Evolutionary conservation across 116 monocot genomes (phyloP).

Genomic region (Thalassia testudinum): DNA sequence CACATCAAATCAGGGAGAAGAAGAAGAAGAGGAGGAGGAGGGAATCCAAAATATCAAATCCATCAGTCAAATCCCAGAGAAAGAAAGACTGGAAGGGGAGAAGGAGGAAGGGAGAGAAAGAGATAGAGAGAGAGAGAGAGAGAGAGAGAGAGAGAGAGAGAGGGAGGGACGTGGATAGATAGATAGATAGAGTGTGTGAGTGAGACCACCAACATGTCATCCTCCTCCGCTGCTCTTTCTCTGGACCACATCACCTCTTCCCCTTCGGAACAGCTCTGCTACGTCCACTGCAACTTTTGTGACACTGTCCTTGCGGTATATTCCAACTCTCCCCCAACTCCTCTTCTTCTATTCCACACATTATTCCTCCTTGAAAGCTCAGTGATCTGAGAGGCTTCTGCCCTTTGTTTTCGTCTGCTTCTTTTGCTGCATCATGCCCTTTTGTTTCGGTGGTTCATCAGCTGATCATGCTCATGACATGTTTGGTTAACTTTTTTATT

Average conservation of each 20-base stretch:
- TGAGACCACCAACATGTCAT: conserved; percentile 4
- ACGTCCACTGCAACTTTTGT: conserved; percentile 96
- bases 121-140: too few relatives aligned
- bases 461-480: too few relatives aligned
- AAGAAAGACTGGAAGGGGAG: not conserved
- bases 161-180: not conserved
- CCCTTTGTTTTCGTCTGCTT: too few relatives aligned
- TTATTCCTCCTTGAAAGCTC: too few relatives aligned
- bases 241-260: conserved; percentile 73
- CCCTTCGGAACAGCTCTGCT: conserved; percentile 94
- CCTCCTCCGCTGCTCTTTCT: conserved; percentile 19
- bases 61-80: conserved; percentile 17
- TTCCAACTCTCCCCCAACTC: not conserved
- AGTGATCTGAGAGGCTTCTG: too few relatives aligned
- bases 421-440: too few relatives aligned
- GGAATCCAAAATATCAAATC: conserved; percentile 14
- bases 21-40: not conserved
- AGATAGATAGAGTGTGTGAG: not conserved
- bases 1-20: conserved; percentile 29
- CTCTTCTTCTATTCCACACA: not conserved
- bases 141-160: not conserved
- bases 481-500: too few relatives aligned
- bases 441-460: too few relatives aligned
- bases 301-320: conserved; percentile 93
- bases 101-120: not conserved